Evolutionary conservation across 768 basidiomycete genomes (phyloP).

Genomic region (Dentipellis fragilis): DNA sequence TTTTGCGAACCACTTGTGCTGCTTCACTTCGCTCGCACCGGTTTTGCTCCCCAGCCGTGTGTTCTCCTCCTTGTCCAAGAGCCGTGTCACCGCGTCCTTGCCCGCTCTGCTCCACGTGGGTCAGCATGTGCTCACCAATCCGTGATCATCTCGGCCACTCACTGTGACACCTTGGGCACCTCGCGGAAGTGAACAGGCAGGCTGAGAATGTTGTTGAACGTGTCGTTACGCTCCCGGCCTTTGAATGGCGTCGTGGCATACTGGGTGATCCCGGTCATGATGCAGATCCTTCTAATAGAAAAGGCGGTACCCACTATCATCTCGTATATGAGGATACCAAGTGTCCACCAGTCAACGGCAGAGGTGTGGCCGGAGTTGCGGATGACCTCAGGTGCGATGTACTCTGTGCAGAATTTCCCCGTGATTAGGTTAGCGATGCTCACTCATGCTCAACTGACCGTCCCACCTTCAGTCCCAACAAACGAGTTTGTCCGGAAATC

Average conservation of each 20-base stretch:
- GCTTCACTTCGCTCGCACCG: constrained; percentile 97
- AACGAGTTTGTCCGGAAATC: constrained; percentile 99
- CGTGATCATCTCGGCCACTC: constrained; percentile 1
- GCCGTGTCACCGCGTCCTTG: constrained; percentile 78
- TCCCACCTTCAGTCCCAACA: constrained; percentile 92
- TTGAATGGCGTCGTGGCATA: constrained; percentile 99
- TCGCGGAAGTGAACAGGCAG: constrained; percentile 84
- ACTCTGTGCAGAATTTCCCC: constrained; percentile 48
- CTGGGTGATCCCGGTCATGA: constrained; percentile 29
- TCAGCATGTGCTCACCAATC: background rate
- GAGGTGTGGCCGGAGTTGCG: constrained; percentile 94
- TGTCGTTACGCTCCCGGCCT: constrained; percentile 87
- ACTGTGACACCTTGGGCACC: constrained; percentile 55
- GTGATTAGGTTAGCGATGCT: background rate
- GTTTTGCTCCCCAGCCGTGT: constrained; percentile 83
- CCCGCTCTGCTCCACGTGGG: constrained; percentile 47
- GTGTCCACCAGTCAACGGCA: constrained; percentile 99
- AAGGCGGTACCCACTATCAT: constrained; percentile 74
- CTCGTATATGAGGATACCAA: constrained; percentile 97
- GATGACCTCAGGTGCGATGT: constrained; percentile 99
- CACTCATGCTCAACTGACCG: background rate
- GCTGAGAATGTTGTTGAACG: constrained; percentile 91
- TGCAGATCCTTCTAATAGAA: background rate
- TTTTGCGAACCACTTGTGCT: constrained; percentile 96
- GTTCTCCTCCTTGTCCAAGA: constrained; percentile 88